Percentiles rank a stretch among this genome's conserved stretches.
Evolutionary conservation across 164 flowering plant genomes (phyloP).

Genomic region (Vitis vinifera): DNA sequence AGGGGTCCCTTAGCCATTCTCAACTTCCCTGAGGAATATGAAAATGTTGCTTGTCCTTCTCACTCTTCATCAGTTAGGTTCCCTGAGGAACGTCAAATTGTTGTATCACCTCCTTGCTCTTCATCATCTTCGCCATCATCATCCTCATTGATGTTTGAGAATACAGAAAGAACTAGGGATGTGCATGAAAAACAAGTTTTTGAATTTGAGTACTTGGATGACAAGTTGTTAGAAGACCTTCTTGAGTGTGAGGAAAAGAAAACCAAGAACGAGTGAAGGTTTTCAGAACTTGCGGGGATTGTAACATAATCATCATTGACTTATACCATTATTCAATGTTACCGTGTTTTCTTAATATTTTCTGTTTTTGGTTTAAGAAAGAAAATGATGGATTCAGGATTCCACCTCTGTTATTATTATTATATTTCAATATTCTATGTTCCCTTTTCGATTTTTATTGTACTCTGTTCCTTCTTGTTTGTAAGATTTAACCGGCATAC

Average conservation of each 20-base stretch:
- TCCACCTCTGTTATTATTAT: too few species aligned
- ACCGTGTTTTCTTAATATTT: too few species aligned
- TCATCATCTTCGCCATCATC: conserved; percentile 3
- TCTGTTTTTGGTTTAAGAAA: too few species aligned
- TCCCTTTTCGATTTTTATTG: too few species aligned
- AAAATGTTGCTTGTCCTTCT: background rate
- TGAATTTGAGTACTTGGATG: conserved; percentile 23
- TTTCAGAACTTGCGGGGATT: background rate
- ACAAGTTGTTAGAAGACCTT: conserved; percentile 19
- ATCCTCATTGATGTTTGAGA: conserved; percentile 2
- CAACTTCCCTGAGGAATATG: conserved; percentile 39
- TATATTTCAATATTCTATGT: too few species aligned
- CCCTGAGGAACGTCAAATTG: too few species aligned
- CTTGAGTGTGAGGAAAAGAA: conserved; percentile 16
- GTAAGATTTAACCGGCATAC: too few species aligned
- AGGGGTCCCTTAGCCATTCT: conserved; percentile 41
- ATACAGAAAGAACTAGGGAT: too few species aligned
- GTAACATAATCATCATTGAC: too few species aligned
- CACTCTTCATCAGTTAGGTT: background rate
- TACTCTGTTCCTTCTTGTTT: too few species aligned
- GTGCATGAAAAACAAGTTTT: conserved; percentile 11
- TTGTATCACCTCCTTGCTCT: background rate
- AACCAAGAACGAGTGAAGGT: background rate
- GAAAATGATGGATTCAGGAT: too few species aligned
- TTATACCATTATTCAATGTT: too few species aligned